Conservation (phyloP, 2,329 filamentous ascomycete species). For the Mycosphaerella arachidis region DNA sequence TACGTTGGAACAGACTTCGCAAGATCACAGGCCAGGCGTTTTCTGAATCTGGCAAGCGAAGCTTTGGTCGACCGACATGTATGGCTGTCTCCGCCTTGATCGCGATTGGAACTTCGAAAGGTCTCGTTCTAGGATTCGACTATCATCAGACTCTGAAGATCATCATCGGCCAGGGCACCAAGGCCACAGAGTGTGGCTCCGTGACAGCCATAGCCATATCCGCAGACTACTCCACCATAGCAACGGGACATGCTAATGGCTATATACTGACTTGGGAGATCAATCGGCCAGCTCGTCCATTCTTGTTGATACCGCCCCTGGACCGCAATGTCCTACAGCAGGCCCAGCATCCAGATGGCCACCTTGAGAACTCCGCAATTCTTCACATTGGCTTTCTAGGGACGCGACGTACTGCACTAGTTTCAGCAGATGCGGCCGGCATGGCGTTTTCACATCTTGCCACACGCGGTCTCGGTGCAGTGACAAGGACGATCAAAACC, state of each 20-base stretch:
- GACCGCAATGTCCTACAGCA: constrained; percentile 58
- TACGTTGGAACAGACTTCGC: constrained; percentile 88
- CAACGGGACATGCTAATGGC: constrained; percentile 82
- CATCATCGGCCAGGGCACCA: constrained; percentile 89
- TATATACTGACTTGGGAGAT: constrained; percentile 98
- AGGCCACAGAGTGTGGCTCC: constrained; percentile 85
- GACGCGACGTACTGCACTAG: constrained; percentile 85
- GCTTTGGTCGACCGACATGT: constrained; percentile 87
- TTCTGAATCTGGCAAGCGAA: constrained; percentile 85
- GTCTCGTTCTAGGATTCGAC: constrained; percentile 92
- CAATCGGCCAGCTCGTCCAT: constrained; percentile 73
- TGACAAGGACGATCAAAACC: constrained; percentile 82
- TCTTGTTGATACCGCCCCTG: constrained; percentile 78
- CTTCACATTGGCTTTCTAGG: constrained; percentile 93
- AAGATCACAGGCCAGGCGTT: constrained; percentile 88
- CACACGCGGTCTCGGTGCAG: constrained; percentile 78
- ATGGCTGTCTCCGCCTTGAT: constrained; percentile 83
- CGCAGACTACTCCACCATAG: constrained; percentile 87
- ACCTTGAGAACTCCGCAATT: constrained; percentile 71
- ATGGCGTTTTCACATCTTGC: constrained; percentile 99
- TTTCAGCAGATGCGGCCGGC: constrained; percentile 88
- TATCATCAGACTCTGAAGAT: constrained; percentile 93
- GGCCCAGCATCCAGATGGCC: constrained; percentile 70
- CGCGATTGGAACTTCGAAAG: constrained; percentile 87
- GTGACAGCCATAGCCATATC: constrained; percentile 86